Conservation (phyloP, 768 basidiomycete genomes). For the Hericium alpestre region DNA sequence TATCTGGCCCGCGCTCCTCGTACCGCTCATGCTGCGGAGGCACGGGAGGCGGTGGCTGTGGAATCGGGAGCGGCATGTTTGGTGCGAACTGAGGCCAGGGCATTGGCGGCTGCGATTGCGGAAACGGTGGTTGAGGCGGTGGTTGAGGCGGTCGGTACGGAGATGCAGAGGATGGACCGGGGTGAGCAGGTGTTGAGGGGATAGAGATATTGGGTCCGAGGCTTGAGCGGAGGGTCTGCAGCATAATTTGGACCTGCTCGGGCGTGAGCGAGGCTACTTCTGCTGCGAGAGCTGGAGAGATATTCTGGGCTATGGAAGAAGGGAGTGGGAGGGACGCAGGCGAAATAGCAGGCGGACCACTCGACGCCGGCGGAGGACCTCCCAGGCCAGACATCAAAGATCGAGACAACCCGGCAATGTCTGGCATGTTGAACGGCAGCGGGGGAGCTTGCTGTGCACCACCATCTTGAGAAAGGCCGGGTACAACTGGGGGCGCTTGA, state of each 20-base stretch:
- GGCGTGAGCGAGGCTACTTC: constrained; percentile 68
- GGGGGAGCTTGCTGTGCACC: no score
- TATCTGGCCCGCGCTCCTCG: no score
- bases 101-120: neutral
- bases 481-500: no score
- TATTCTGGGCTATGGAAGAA: constrained; percentile 24
- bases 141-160: neutral
- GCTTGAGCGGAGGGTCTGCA: constrained; percentile 42
- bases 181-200: neutral
- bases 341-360: constrained; percentile 9
- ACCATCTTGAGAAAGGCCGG: no score
- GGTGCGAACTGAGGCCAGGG: neutral
- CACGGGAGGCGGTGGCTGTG: neutral
- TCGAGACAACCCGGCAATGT: no score
- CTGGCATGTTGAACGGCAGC: no score
- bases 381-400: no score
- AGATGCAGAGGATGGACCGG: neutral
- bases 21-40: neutral
- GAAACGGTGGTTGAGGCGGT: neutral
- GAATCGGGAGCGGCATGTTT: neutral
- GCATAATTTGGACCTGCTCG: constrained; percentile 62
- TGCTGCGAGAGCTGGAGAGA: constrained; percentile 48
- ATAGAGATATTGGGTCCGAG: constrained; percentile 8
- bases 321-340: constrained; percentile 17
- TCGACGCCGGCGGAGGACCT: neutral